phyloP scores from a whole-genome alignment of 2,329 filamentous ascomycete genomes.

The Grosmannia clavigera region DNA sequence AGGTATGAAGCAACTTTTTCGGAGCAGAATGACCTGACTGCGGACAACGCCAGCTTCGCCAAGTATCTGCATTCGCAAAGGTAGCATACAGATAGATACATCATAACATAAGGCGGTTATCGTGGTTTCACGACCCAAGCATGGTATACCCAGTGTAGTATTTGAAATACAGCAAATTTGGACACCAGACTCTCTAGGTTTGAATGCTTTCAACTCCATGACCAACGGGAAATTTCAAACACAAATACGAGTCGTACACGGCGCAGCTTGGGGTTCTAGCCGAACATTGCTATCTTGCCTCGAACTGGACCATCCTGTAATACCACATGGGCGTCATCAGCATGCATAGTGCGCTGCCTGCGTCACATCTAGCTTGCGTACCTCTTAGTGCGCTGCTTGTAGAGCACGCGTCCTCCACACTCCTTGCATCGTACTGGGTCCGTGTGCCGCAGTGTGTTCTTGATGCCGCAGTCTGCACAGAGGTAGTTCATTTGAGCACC shows the following conservation, averaged over 20 bases:
- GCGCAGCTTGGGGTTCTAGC: neutral
- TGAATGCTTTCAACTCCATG: slow-evolving; percentile 6
- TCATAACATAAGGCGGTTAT: neutral
- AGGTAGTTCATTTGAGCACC: slow-evolving; percentile 50
- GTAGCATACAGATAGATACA: neutral
- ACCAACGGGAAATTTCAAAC: neutral
- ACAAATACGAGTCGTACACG: neutral
- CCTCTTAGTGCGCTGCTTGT: slow-evolving; percentile 97
- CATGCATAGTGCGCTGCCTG: neutral
- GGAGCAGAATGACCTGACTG: slow-evolving; percentile 33
- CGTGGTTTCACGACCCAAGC: neutral
- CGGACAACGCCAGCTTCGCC: slow-evolving; percentile 47
- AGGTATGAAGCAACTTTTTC: slow-evolving; percentile 67
- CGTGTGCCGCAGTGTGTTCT: slow-evolving; percentile 61
- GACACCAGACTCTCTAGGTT: neutral
- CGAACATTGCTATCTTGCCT: slow-evolving; percentile 57
- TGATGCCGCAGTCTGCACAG: slow-evolving; percentile 75
- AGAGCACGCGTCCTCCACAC: slow-evolving; percentile 89
- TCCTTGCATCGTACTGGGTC: slow-evolving; percentile 81
- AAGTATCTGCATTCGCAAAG: slow-evolving; percentile 42
- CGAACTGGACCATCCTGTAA: slow-evolving; percentile 90
- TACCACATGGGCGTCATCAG: neutral
- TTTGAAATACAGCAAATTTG: neutral
- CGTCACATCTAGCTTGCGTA: slow-evolving; percentile 23
- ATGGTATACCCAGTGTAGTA: neutral